Conservation (phyloP, 2,329 filamentous ascomycete species). For the Penicillium polonicum region DNA sequence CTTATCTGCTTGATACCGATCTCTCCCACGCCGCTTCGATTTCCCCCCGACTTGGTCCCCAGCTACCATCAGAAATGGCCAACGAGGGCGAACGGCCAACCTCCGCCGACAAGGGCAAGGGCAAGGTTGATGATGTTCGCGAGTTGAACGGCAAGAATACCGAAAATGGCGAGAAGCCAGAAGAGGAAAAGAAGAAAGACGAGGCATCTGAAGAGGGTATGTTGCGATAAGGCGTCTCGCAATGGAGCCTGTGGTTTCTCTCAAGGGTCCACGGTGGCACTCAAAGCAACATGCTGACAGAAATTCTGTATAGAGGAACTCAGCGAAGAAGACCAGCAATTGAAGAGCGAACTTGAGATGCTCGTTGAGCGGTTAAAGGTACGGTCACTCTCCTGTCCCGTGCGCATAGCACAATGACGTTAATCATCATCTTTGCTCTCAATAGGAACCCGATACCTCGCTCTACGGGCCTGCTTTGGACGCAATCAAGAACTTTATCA, state of each 20-base stretch:
- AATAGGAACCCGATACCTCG: constrained; percentile 76
- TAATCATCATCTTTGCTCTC: constrained; percentile 19
- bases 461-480: constrained; percentile 92
- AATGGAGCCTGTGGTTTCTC: constrained; percentile 14
- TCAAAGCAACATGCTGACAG: constrained; percentile 28
- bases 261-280: constrained; percentile 23
- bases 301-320: constrained; percentile 72
- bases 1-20: constrained; percentile 2
- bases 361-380: constrained; percentile 92
- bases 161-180: constrained; percentile 67
- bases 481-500: constrained; percentile 97
- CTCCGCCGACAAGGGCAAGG: constrained; percentile 91
- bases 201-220: constrained; percentile 64
- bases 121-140: constrained; percentile 72
- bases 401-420: constrained; percentile 26
- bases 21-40: constrained; percentile 9
- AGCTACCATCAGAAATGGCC: constrained; percentile 65
- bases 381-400: constrained; percentile 27
- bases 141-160: constrained; percentile 56
- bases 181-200: constrained; percentile 72
- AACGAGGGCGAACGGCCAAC: constrained; percentile 87
- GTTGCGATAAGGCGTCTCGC: constrained; percentile 23
- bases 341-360: constrained; percentile 98
- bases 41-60: constrained; percentile 28
- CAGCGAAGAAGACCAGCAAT: constrained; percentile 95